Evolutionary conservation across 2,329 filamentous ascomycete genomes (phyloP), one percentile per base, ranked within the genome.

Genomic region (Beauveria caledonica): DNA sequence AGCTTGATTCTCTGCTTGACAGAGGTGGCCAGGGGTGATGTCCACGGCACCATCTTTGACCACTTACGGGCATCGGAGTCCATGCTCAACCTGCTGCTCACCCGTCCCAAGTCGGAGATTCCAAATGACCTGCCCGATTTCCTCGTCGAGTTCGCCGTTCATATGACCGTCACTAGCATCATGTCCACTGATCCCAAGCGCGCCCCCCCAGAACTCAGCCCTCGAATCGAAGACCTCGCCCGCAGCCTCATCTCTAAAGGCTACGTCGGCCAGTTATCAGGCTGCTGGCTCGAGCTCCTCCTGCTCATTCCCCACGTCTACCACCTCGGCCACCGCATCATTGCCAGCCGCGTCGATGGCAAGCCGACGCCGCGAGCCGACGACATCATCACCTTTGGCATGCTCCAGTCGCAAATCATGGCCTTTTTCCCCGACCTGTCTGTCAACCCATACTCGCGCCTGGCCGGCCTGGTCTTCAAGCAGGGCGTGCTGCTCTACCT

Each of bases 121-220:
- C 70, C 71, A 2, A 69, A 71, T 13, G 71, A 76, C 10, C 63
- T 80, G 3, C 72, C 73, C 29, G 73, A 77, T 29, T 79, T 79
- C 54, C 71, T 80, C 3, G 72, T 78, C 50, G 78, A 80, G 65
- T 79, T 79, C 44, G 79, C 78, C 62, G 73, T 77, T 62, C 77
- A 80, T 66, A 78, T 76, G 50, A 73, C 75, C 3, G 72, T 75
- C 3, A 72, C 76, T 7, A 79, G 76, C 64, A 78, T 79, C 72
- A 76, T 80, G 49, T 77, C 77, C 0, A 74, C 77, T 36, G 62
- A 75, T 50, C 65, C 68, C 0, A 64, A 68, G n/a, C 65, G 70
- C 39, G 66, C 63, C 17, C 66, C 66, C 0, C 68, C 72, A n/a
- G 64, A 69, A 0, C 65, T 74, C 13, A 72, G 68, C 48, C 67